A percentile compares a stretch with the other conserved stretches of the same genome.
These are phyloP conservation scores for Wickerhamomyces kurtzmanii DNA, from an alignment of 805 yeast species.

Conservation along the genomic window DNA sequence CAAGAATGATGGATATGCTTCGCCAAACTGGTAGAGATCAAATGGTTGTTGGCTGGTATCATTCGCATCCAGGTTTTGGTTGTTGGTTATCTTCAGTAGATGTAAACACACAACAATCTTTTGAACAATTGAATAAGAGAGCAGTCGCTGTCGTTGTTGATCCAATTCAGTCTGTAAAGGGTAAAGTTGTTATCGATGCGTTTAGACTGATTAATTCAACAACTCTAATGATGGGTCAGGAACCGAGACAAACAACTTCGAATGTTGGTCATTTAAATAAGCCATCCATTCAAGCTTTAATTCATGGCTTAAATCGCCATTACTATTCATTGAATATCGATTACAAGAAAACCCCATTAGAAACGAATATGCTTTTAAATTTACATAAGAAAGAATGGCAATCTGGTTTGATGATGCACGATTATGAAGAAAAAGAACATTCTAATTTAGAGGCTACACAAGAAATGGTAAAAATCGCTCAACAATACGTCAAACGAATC, in stretches of 20 bases:
- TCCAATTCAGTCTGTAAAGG: constrained; percentile 97
- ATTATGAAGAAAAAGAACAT: constrained; percentile 71
- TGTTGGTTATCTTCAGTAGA: constrained; percentile 98
- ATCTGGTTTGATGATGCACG: constrained; percentile 70
- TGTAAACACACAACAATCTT: constrained; percentile 95
- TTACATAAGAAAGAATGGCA: constrained; percentile 96
- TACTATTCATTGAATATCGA: constrained; percentile 93
- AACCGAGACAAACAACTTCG: constrained; percentile 95
- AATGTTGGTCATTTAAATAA: constrained; percentile 92
- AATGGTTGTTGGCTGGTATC: constrained; percentile 99
- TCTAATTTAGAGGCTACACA: constrained; percentile 64
- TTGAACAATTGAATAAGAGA: constrained; percentile 89
- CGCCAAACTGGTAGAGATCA: constrained; percentile 98
- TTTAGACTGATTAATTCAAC: constrained; percentile 88
- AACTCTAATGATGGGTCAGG: constrained; percentile 89
- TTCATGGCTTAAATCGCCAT: constrained; percentile 94
- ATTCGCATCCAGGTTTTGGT: constrained; percentile 99
- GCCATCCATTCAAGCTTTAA: constrained; percentile 93
- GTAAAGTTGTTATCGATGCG: constrained; percentile 98
- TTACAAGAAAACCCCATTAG: constrained; percentile 85
- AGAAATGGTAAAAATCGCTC: constrained; percentile 82
- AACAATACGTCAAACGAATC: constrained; percentile 81
- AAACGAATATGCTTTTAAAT: constrained; percentile 88
- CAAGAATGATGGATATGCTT: constrained; percentile 99
- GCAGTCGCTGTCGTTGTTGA: constrained; percentile 98